Base-by-base conservation (phyloP, 2,329 filamentous ascomycete species). In the Colletotrichum sp. region DNA sequence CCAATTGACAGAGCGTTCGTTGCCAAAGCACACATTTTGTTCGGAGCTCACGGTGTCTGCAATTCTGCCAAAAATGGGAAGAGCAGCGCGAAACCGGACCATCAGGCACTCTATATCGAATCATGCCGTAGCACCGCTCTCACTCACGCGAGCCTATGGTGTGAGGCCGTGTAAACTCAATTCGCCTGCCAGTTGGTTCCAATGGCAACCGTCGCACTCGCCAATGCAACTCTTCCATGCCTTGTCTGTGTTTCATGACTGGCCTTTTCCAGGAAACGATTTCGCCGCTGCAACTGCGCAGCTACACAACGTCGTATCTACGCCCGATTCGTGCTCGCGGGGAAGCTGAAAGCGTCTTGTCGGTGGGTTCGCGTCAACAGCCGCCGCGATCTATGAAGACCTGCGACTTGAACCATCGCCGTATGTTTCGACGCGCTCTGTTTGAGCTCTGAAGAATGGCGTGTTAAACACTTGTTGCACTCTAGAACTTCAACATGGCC, bases 191-290 rank as follows among this genome's bases (percentile, higher is more conserved):
- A 72, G 26, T 57, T 24, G 16, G 67, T 9, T 36, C 67, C 72
- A 65, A 43, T 21, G 32, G n/a, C 28, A 16, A 34, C 36, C 5
- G 61, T 71, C 59, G 18, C 36, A 60, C n/a, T 72, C 18, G 36
- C 34, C 18, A 26, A 69, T 66, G 68, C 60, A 18, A 61, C 68
- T 55, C 28, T 64, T n/a, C 28, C 24, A 34, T 24, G 61, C 28
- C 36, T 72, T 48, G 59, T 32, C 68, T 52, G 30, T 39, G 73
- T 74, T 74, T 75, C 70, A 73, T n/a, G 32, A 32, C 55, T 61
- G 59, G 59, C 32, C 61, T 21, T 36, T 30, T 55, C 60, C 26
- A 39, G 43, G 68, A 72, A 67, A 66, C 72, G 32, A 52, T 13
- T 30, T 14, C 21, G 34, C 16, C 34, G n/a, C 24, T n/a, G 60